A percentile compares a stretch with the other conserved stretches of the same genome.
Evolutionary conservation across 306 rosid genomes (phyloP).

Genomic region (Rosa chinensis): DNA sequence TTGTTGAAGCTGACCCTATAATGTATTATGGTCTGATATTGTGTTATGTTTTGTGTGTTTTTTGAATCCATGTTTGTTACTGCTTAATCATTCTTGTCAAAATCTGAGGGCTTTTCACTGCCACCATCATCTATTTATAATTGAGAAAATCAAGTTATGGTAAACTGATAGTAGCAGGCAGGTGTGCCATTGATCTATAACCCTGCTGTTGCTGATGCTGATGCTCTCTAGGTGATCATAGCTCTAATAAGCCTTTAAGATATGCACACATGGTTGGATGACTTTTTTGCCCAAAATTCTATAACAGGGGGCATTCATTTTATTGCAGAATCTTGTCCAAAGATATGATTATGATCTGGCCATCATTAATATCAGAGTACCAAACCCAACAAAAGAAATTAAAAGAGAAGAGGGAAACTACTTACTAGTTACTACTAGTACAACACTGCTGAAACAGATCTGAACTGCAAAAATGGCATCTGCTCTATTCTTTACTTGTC

Average conservation of each 20-base stretch:
- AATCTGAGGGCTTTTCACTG: not conserved
- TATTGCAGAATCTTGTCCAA: not conserved
- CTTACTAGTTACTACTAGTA: not conserved
- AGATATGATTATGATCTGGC: not conserved
- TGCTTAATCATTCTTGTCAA: not conserved
- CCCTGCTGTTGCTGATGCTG: not conserved
- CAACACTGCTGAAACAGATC: not conserved
- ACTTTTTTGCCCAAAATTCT: not conserved
- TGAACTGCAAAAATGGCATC: constrained; percentile 27
- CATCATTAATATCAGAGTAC: not conserved
- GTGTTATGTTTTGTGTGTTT: not conserved
- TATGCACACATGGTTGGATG: constrained; percentile 5
- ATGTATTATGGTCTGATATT: not conserved
- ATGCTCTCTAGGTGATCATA: not conserved
- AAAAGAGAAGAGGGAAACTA: not conserved
- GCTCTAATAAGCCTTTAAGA: not conserved
- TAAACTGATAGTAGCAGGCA: not conserved
- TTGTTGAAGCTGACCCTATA: not conserved
- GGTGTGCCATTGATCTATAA: constrained; percentile 3
- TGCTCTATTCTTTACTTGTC: constrained; percentile 11
- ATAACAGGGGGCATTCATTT: not conserved
- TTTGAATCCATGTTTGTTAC: not conserved
- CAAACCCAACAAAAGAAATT: no score
- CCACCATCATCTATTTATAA: constrained; percentile 6
- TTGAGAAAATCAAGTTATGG: not conserved